A percentile compares a stretch with the other conserved stretches of the same genome.
phyloP scores from a whole-genome alignment of 202 grass and related monocot species.

The Panicum hallii region DNA sequence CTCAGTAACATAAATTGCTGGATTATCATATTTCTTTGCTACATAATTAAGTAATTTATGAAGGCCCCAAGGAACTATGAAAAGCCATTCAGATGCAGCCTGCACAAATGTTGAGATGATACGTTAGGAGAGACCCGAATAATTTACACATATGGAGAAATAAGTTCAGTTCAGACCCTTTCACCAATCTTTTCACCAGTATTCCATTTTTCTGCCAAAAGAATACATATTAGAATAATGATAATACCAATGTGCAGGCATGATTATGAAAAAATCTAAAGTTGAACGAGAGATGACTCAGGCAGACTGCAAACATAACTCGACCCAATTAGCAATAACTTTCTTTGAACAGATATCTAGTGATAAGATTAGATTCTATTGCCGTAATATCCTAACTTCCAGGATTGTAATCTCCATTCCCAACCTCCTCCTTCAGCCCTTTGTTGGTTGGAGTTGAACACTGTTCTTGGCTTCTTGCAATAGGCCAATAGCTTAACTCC shows the following conservation, averaged over 20 bases:
- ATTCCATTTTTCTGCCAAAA: slow-evolving; percentile 66
- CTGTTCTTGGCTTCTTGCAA: background rate
- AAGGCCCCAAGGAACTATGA: slow-evolving; percentile 95
- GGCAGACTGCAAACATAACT: slow-evolving; percentile 14
- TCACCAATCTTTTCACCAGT: slow-evolving; percentile 87
- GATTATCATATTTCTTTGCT: slow-evolving; percentile 66
- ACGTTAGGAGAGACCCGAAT: slow-evolving; percentile 22
- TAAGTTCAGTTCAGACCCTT: slow-evolving; percentile 66
- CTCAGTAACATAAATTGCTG: slow-evolving; percentile 88
- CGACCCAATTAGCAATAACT: background rate
- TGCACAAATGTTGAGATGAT: slow-evolving; percentile 57
- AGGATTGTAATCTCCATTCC: background rate
- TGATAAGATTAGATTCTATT: background rate
- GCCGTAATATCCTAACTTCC: background rate
- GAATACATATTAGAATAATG: slow-evolving; percentile 48
- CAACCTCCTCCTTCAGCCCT: background rate
- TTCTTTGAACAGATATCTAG: slow-evolving; percentile 1
- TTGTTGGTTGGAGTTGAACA: background rate
- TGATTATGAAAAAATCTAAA: slow-evolving; percentile 3
- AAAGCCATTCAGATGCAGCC: slow-evolving; percentile 96
- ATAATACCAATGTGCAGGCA: slow-evolving; percentile 28
- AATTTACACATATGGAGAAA: slow-evolving; percentile 10
- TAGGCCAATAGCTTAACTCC: background rate
- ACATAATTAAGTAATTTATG: slow-evolving; percentile 75
- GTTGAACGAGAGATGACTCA: background rate